Base-by-base conservation (phyloP, 2,329 filamentous ascomycete species). In the Sarocladium brachiariae region DNA sequence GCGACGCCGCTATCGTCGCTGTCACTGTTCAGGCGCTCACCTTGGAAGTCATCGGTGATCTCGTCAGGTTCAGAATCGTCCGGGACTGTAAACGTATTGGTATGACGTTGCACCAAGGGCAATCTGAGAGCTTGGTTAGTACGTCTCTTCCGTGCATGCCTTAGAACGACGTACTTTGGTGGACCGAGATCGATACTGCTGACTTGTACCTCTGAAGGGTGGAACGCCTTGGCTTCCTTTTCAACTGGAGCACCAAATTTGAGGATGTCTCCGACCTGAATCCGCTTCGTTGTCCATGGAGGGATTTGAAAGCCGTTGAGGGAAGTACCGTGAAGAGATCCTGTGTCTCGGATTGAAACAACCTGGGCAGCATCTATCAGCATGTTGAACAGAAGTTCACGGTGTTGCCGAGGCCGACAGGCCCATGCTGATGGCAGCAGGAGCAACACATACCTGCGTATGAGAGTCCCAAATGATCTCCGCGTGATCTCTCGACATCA, bases 401-500 rank as follows among this genome's bases (percentile, higher is more conserved):
- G 37, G 14, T 25, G 21, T 41, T 6, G 18, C 37, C 16, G 4
- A 41, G n/a, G 16, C 4, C 63, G 56, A 30, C 7, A 13, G 27
- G 27, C n/a, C 30, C 38, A 41, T 46, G 34, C 43, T 35, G 11
- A 50, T 14, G 2, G 48, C 2, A 13, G 24, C 27, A 31, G 38
- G 41, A 41, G n/a, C 6, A 37, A 10, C n/a, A 37, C 37, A 13
- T 65, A 79, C 79, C 63, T 74, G 69, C 6, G 63, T 58, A 2
- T 71, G 62, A 9, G 70, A 57, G 46, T 76, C 66, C 4, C 75
- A 69, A 14, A 60, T 56, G 4, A 84, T 59, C 38, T 76, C 65
- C 14, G 85, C 86, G 65, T 89, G 86, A 10, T 78, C 63, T 39
- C 86, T 74, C 21, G 84, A 88, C 72, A 89, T 84, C 31, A 89